Evolutionary conservation across 805 yeast species (phyloP).

Genomic region (Starmerella bombi): DNA sequence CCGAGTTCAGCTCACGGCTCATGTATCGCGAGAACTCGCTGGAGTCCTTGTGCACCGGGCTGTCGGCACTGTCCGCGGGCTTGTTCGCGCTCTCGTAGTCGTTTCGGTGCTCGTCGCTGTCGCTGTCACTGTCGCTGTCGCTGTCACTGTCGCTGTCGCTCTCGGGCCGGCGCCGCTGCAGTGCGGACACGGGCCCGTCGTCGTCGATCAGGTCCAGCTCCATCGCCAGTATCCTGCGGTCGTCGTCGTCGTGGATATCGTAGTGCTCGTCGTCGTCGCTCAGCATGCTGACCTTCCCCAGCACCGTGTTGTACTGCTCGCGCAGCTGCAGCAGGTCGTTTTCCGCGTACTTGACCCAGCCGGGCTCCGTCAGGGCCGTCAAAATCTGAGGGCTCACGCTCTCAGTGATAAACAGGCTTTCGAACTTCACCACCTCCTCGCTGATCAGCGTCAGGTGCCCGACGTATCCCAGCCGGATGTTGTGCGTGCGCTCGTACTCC

Average conservation of each 20-base stretch:
- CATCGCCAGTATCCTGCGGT: constrained; percentile 13
- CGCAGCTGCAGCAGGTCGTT: constrained; percentile 76
- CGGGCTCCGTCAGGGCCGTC: constrained; percentile 36
- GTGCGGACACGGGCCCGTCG: not conserved
- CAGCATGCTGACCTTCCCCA: constrained; percentile 46
- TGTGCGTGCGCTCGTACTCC: constrained; percentile 43
- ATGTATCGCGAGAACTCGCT: constrained; percentile 60
- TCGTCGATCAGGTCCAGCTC: constrained; percentile 24
- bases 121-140: constrained; percentile 22
- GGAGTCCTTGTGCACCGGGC: not conserved
- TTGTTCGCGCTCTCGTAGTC: constrained; percentile 1
- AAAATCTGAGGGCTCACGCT: constrained; percentile 42
- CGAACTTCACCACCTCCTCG: constrained; percentile 88
- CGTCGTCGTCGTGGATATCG: constrained; percentile 20
- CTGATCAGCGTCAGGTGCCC: constrained; percentile 92
- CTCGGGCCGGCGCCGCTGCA: constrained; percentile 1
- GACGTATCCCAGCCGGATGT: constrained; percentile 79
- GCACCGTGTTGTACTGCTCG: constrained; percentile 83
- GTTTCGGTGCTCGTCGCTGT: constrained; percentile 17
- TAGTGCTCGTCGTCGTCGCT: constrained; percentile 26
- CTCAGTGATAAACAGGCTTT: constrained; percentile 46
- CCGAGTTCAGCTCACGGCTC: constrained; percentile 58
- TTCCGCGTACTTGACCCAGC: constrained; percentile 74
- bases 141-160: constrained; percentile 20
- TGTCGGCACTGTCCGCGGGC: too few species aligned